Base-by-base conservation (phyloP, 2,329 filamentous ascomycete species). In the Pyrenochaeta sp. region DNA sequence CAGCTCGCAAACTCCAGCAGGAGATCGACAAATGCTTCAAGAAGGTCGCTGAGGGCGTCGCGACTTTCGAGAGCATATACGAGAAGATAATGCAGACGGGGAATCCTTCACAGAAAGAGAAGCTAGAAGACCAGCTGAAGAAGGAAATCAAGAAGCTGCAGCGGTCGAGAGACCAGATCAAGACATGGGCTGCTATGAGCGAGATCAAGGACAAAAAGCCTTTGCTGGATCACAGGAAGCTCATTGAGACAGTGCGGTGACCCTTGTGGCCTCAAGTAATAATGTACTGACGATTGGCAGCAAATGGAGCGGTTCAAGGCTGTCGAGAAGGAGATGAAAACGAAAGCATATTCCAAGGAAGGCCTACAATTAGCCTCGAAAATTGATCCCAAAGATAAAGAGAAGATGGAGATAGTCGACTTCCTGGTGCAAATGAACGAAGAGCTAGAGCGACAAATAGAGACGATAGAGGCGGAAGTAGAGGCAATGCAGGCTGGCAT, bases 241-340 rank as follows among this genome's bases (percentile, higher is more conserved):
- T 96, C 78, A 99, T 99, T 80, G 95, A 99, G 85, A 97, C 93
- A 83, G 94, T 98, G 83, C 71, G 88, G 52, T 52, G 44, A 49
- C 58, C 36, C 27, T 42, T 43, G 45, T 44, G 19, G 54, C 39
- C 39, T 42, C 30, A 30, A 27, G 46, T 61, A 52, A 64, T 57
- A 49, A 58, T 56, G 53, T 64, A 66, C 77, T 79, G 67, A 79
- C 69, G 52, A 47, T 58, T 58, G 81, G 78, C 81, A 95, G 92
- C 90, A 94, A 91, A 99, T 99, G 95, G 95, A 99, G 82, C 93
- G 92, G 73, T 99, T 99, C 87, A 99, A 99, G 83, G 94, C 93
- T n/a, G 95, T 99, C 52, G 95, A 99, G 80, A 99, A 99, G 84
- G 95, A 97, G 74, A 98, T 99, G 95, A 99, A 99, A 85, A 99